Evolutionary conservation across 1,284 basidiomycete genomes (phyloP).

Genomic region (Bothia castanella): DNA sequence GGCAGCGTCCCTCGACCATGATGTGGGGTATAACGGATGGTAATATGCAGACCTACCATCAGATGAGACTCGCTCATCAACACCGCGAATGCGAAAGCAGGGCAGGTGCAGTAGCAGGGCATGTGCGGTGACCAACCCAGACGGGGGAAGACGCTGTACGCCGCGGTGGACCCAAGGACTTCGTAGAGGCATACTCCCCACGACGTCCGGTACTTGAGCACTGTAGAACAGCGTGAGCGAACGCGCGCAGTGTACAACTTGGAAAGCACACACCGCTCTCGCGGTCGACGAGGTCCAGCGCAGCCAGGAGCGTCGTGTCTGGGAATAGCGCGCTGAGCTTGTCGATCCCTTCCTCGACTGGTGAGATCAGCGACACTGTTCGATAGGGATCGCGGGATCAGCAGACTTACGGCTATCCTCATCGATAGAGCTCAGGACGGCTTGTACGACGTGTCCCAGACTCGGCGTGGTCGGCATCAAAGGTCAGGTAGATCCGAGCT

Average conservation of each 20-base stretch:
- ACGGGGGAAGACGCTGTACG: constrained; percentile 57
- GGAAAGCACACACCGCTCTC: constrained; percentile 48
- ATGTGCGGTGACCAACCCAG: constrained; percentile 37
- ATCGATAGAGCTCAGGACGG: constrained; percentile 29
- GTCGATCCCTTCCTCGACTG: constrained; percentile 56
- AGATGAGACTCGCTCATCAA: constrained; percentile 54
- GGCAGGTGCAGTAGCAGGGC: constrained; percentile 67
- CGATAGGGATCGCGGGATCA: neutral
- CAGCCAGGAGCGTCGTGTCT: constrained; percentile 57
- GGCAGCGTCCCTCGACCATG: constrained; percentile 2
- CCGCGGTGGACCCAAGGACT: constrained; percentile 60
- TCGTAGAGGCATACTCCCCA: constrained; percentile 60
- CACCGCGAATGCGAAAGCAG: constrained; percentile 63
- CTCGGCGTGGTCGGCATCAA: constrained; percentile 17
- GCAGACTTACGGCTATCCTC: constrained; percentile 28
- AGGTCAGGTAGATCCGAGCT: too few relatives aligned
- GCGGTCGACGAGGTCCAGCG: constrained; percentile 68
- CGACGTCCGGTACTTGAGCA: constrained; percentile 56
- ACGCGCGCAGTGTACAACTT: neutral
- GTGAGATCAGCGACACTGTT: constrained; percentile 8
- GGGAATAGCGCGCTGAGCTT: constrained; percentile 56
- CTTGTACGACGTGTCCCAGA: constrained; percentile 28
- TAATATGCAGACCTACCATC: constrained; percentile 47
- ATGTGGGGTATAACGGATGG: neutral
- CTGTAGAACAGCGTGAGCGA: constrained; percentile 34